phyloP scores from a whole-genome alignment of 768 basidiomycete genomes.

The Mrakia gelida region DNA sequence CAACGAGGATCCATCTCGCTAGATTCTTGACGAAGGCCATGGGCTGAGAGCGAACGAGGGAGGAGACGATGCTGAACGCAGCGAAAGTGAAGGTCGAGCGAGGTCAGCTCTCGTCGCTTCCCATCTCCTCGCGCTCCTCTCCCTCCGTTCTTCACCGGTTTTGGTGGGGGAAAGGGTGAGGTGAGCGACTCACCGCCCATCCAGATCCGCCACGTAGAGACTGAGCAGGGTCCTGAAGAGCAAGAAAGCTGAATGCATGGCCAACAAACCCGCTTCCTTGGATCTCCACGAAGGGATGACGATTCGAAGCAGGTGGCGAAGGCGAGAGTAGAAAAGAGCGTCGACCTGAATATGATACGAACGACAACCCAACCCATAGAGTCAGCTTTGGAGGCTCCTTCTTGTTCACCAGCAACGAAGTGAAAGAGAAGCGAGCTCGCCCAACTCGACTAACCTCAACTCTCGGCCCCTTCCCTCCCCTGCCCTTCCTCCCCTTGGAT shows the following conservation, averaged over 20 bases:
- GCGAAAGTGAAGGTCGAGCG: not conserved
- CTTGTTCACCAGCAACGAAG: too few species aligned
- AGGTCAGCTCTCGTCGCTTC: not conserved
- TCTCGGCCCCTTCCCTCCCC: conserved; percentile 27
- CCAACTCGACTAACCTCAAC: conserved; percentile 35
- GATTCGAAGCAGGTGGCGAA: conserved; percentile 71
- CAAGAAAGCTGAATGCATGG: conserved; percentile 83
- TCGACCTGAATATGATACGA: conserved; percentile 59
- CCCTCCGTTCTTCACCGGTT: not conserved
- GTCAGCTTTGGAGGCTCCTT: too few species aligned
- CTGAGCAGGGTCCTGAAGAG: conserved; percentile 86
- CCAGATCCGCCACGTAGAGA: conserved; percentile 87
- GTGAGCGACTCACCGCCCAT: conserved; percentile 56
- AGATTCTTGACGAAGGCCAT: conserved; percentile 77
- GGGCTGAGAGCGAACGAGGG: conserved; percentile 81
- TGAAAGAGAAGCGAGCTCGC: not conserved
- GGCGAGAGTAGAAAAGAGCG: conserved; percentile 77
- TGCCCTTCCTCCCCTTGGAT: conserved; percentile 9
- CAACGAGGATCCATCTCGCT: conserved; percentile 80
- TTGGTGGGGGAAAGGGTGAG: not conserved
- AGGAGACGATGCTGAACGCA: conserved; percentile 75
- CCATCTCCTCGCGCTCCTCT: not conserved
- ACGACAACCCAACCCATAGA: too few species aligned
- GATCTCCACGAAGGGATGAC: conserved; percentile 80
- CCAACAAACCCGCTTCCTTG: conserved; percentile 79